phyloP scores from a whole-genome alignment of 2,329 filamentous ascomycete genomes.

The Fusarium marasasianum region DNA sequence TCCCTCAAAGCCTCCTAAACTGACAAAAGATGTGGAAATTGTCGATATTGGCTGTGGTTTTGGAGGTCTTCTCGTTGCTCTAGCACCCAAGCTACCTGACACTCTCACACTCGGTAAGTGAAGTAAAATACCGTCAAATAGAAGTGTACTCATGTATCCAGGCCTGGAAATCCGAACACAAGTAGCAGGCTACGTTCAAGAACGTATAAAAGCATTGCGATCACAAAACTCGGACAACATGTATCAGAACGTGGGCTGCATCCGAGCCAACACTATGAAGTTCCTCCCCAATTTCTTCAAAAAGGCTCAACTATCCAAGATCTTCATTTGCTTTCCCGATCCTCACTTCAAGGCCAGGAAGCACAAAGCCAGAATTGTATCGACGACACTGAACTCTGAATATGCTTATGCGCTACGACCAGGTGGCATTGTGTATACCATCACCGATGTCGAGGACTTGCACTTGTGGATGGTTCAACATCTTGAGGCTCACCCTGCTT shows the following conservation, averaged over 20 bases:
- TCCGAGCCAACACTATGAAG: slow-evolving; percentile 98
- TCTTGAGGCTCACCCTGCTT: slow-evolving; percentile 80
- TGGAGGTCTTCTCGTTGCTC: slow-evolving; percentile 86
- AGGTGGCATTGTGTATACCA: slow-evolving; percentile 91
- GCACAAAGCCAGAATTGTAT: slow-evolving; percentile 96
- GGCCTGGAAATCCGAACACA: slow-evolving; percentile 92
- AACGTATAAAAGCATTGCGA: slow-evolving; percentile 84
- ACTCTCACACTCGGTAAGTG: slow-evolving; percentile 80
- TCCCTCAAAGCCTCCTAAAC: slow-evolving; percentile 37
- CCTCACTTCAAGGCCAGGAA: slow-evolving; percentile 98
- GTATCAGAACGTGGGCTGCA: slow-evolving; percentile 88
- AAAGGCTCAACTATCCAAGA: slow-evolving; percentile 81
- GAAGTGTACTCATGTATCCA: slow-evolving; percentile 45
- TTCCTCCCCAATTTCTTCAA: slow-evolving; percentile 98
- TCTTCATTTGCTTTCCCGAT: slow-evolving; percentile 98
- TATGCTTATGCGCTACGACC: slow-evolving; percentile 89
- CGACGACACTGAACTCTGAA: slow-evolving; percentile 86
- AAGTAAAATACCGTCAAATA: neutral
- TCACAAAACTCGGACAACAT: slow-evolving; percentile 64
- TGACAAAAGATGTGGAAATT: slow-evolving; percentile 79
- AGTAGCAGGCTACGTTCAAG: slow-evolving; percentile 90
- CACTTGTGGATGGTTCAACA: slow-evolving; percentile 94
- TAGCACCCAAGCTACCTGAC: slow-evolving; percentile 83
- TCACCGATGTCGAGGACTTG: slow-evolving; percentile 95
- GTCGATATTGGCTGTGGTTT: slow-evolving; percentile 98